Base-by-base conservation (phyloP, 2,329 filamentous ascomycete genomes). In the Botrytis porri region DNA sequence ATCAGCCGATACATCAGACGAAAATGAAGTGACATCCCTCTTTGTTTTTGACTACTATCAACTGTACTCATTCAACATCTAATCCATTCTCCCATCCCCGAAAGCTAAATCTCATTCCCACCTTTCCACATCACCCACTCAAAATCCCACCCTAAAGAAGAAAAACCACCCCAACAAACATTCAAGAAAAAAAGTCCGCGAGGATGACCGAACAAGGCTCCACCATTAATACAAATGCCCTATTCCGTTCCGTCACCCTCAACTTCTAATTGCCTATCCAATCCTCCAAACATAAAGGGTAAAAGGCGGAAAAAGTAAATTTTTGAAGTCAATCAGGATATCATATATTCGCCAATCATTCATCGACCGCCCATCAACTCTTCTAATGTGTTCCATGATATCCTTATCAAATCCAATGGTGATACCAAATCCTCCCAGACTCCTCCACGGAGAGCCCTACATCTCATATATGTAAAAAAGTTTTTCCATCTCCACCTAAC, bases 191-290 rank as follows among this genome's bases (percentile, higher is more conserved):
- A 43, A 61, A 43, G 51, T 22, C 48, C 35, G 20, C 22, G 32
- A 45, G 60, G 43, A 16, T 39, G 43, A 54, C 35, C 35, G n/a
- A 54, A 64, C 32, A 64, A 64, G 69, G 69, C 69, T 29, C 9
- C 59, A 64, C 43, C 69, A 71, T 71, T 71, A 54, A 71, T 71
- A 71, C 69, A 71, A 71, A 51, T 71, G 59, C 59, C 69, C 43
- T 57, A 51, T 63, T 32, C 43, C 16, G 4, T 32, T 43, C 59
- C 43, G 25, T 51, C 69, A 62, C 59, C 60, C 59, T 32, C 22
- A 63, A 29, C 59, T 64, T 71, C 69, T 71, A 70, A 48, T 64
- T 43, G 65, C 18, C 59, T 35, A 35, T 37, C 43, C 45, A 65
- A 29, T 37, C 65, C 59, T 57, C n/a, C 48, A 67, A 57, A n/a